phyloP scores from a whole-genome alignment of 441 rosid genomes.

The Bruguiera hainesii region DNA sequence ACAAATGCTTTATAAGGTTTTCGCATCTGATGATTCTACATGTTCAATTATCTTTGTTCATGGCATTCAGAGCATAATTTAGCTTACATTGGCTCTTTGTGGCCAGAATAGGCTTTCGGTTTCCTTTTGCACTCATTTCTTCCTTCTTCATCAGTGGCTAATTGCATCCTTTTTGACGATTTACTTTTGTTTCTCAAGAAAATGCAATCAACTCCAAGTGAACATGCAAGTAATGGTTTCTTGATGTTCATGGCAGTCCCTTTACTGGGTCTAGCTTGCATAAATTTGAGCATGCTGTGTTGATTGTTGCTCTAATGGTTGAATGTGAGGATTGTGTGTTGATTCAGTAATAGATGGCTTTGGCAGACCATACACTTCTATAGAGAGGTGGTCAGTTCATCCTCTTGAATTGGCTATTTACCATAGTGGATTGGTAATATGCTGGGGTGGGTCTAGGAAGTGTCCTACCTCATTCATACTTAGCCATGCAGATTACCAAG shows the following conservation, averaged over 20 bases:
- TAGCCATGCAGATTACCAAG: too few relatives aligned
- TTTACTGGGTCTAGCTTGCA: conserved; percentile 4
- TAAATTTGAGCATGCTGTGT: neutral
- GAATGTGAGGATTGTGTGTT: too few relatives aligned
- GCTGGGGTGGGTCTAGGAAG: neutral
- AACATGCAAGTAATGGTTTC: neutral
- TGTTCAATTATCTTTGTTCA: neutral
- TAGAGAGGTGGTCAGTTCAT: neutral
- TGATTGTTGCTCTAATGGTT: neutral
- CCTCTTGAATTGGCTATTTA: neutral
- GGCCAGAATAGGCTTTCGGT: neutral
- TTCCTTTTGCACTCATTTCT: neutral
- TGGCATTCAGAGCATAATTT: conserved; percentile 2
- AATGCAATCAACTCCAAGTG: neutral
- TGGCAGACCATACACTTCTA: neutral
- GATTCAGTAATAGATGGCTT: neutral
- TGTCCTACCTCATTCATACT: neutral
- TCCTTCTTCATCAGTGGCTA: neutral
- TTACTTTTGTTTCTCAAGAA: too few relatives aligned
- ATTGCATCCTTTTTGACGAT: neutral
- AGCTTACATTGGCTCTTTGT: neutral
- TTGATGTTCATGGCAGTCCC: neutral
- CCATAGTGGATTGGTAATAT: neutral
- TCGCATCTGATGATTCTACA: too few relatives aligned
- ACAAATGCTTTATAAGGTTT: neutral